These are phyloP conservation scores for Diutina ranongensis DNA, from an alignment of 1,139 yeast genomes.

Conservation along the genomic window DNA sequence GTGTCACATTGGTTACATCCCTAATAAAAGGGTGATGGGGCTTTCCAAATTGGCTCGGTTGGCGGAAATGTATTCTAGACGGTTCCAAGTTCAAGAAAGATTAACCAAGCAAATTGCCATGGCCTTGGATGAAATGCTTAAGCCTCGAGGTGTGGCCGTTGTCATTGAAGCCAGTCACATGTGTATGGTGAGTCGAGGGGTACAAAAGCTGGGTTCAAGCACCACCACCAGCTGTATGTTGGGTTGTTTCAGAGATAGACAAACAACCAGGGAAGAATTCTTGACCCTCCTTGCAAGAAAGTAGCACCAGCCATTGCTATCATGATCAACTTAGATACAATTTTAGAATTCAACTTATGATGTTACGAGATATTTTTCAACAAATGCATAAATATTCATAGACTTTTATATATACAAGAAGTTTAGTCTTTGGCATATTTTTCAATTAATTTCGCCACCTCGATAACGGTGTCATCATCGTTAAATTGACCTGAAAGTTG, in stretches of 20 bases:
- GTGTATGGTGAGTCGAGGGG: constrained; percentile 99
- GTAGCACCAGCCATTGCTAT: too few relatives aligned
- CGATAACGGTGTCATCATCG: constrained; percentile 54
- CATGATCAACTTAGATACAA: neutral
- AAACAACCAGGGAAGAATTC: constrained; percentile 93
- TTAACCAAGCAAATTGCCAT: constrained; percentile 94
- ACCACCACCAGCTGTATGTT: constrained; percentile 96
- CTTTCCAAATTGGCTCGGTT: constrained; percentile 85
- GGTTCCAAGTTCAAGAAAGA: constrained; percentile 95
- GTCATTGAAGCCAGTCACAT: constrained; percentile 96
- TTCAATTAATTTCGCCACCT: constrained; percentile 15
- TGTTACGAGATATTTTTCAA: constrained; percentile 4
- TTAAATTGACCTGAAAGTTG: constrained; percentile 86
- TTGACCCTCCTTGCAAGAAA: constrained; percentile 38
- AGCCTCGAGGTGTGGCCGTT: constrained; percentile 96
- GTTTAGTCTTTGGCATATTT: neutral
- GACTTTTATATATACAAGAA: too few relatives aligned
- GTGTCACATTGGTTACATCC: constrained; percentile 93
- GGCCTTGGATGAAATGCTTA: constrained; percentile 82
- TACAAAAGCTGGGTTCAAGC: constrained; percentile 87
- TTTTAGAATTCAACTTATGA: constrained; percentile 1
- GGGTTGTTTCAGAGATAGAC: constrained; percentile 88
- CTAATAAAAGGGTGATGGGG: constrained; percentile 90
- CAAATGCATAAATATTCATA: constrained; percentile 5
- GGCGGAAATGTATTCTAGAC: constrained; percentile 93